A percentile compares a stretch with the other conserved stretches of the same genome.
Evolutionary conservation across 73 alveolate species (phyloP).

Genomic region (Tetrahymena elliotti): DNA sequence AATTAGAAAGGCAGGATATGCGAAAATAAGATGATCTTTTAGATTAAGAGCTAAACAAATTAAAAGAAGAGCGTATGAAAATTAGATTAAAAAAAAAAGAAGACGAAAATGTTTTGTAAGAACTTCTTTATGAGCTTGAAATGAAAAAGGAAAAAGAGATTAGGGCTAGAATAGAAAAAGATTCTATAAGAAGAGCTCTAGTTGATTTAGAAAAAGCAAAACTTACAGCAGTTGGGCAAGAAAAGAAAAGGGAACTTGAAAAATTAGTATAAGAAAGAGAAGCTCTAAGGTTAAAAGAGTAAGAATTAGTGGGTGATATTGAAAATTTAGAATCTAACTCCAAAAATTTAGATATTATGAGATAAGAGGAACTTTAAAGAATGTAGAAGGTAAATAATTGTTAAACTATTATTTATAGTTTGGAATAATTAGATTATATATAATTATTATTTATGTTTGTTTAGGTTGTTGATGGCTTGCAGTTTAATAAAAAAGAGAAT

Average conservation of each 20-base stretch:
- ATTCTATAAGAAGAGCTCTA: conserved; percentile 58
- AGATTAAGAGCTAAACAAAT: conserved; percentile 50
- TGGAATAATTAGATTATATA: too few relatives aligned
- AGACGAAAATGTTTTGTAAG: conserved; percentile 57
- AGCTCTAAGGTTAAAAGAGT: conserved; percentile 61
- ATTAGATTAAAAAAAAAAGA: conserved; percentile 56
- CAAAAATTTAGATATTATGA: conserved; percentile 40
- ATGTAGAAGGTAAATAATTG: neutral
- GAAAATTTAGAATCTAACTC: conserved; percentile 48
- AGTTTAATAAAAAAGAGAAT: conserved; percentile 25
- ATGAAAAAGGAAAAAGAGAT: conserved; percentile 63
- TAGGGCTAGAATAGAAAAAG: conserved; percentile 71
- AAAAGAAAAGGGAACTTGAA: conserved; percentile 66
- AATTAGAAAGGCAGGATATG: conserved; percentile 22
- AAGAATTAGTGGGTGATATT: conserved; percentile 64
- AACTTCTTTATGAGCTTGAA: conserved; percentile 64
- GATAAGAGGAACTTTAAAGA: conserved; percentile 47
- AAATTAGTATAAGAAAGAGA: conserved; percentile 65
- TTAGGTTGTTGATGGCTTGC: conserved; percentile 35
- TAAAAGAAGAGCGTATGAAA: conserved; percentile 55
- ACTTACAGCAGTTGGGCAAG: conserved; percentile 61
- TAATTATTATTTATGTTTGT: neutral
- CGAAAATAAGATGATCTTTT: conserved; percentile 48
- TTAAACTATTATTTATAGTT: too few relatives aligned
- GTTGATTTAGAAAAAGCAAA: conserved; percentile 67